These are phyloP conservation scores for Abrus precatorius DNA, from an alignment of 306 rosid species.

Conservation along the genomic window DNA sequence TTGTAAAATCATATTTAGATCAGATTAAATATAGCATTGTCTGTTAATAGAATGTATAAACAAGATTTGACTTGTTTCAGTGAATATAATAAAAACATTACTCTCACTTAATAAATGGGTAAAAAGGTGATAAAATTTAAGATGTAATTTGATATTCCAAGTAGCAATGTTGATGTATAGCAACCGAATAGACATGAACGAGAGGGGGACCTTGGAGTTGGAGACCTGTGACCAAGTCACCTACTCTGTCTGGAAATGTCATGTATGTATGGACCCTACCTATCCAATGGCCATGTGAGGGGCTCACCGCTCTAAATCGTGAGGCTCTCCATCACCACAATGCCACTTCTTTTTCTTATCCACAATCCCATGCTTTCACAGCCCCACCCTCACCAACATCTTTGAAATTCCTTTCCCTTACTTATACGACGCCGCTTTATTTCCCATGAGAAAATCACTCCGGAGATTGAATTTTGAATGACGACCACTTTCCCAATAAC, in stretches of 20 bases:
- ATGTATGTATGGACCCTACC: slow-evolving; percentile 38
- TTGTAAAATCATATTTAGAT: not conserved
- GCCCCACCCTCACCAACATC: slow-evolving; percentile 43
- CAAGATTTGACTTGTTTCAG: not conserved
- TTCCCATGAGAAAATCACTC: slow-evolving; percentile 6
- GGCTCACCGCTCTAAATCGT: not conserved
- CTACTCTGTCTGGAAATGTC: slow-evolving; percentile 30
- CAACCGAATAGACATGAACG: slow-evolving; percentile 28
- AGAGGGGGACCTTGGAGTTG: slow-evolving; percentile 38
- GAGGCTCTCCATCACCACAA: slow-evolving; percentile 18
- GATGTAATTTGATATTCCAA: not conserved
- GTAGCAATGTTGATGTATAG: not conserved
- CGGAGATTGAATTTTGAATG: not conserved
- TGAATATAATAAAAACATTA: not conserved
- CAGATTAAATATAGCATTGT: not conserved
- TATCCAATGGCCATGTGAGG: slow-evolving; percentile 32
- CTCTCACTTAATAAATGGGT: not conserved
- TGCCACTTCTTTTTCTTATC: slow-evolving; percentile 36
- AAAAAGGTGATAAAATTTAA: not conserved
- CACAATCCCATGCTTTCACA: slow-evolving; percentile 17
- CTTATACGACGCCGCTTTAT: slow-evolving; percentile 9
- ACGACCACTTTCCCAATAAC: not conserved
- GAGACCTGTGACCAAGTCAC: slow-evolving; percentile 42
- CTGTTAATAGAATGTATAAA: not conserved
- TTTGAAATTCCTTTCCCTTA: slow-evolving; percentile 44